These are phyloP conservation scores for Mucuna pruriens DNA, from an alignment of 306 rosid species.

Conservation along the genomic window DNA sequence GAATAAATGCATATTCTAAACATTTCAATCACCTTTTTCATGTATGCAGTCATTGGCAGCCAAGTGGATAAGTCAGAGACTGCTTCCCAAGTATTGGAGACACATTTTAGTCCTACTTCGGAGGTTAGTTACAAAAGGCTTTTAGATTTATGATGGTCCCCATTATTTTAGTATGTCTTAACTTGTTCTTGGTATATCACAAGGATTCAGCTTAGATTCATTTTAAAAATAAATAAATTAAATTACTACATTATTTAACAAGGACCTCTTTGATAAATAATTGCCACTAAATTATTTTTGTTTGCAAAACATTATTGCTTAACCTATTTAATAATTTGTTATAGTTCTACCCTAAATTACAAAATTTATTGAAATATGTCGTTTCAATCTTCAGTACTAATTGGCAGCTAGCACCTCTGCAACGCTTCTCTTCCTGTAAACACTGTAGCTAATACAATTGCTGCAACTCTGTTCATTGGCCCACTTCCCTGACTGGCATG, in stretches of 20 bases:
- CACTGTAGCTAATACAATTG: not conserved
- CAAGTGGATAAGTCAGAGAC: conserved; percentile 50
- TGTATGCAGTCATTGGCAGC: conserved; percentile 59
- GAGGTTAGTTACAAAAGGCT: conserved; percentile 64
- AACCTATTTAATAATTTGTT: too few relatives aligned
- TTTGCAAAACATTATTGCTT: not conserved
- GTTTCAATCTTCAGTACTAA: not conserved
- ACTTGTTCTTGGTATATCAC: not conserved
- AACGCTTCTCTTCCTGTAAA: not conserved
- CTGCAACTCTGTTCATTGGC: not conserved
- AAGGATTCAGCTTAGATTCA: conserved; percentile 11
- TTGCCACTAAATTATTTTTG: not conserved
- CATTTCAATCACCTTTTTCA: conserved; percentile 15
- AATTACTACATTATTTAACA: conserved; percentile 1
- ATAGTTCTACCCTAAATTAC: not conserved
- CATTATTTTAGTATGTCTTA: conserved; percentile 16
- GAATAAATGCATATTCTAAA: conserved; percentile 25
- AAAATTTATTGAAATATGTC: not conserved
- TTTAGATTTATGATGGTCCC: not conserved
- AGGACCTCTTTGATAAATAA: not conserved
- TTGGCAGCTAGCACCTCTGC: not conserved
- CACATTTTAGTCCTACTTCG: conserved; percentile 52
- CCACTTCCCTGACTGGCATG: not conserved
- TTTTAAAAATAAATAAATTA: not conserved
- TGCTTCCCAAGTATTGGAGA: conserved; percentile 55